These are phyloP conservation scores for Myxozyma neglecta DNA, from an alignment of 805 yeast genomes.

Conservation along the genomic window DNA sequence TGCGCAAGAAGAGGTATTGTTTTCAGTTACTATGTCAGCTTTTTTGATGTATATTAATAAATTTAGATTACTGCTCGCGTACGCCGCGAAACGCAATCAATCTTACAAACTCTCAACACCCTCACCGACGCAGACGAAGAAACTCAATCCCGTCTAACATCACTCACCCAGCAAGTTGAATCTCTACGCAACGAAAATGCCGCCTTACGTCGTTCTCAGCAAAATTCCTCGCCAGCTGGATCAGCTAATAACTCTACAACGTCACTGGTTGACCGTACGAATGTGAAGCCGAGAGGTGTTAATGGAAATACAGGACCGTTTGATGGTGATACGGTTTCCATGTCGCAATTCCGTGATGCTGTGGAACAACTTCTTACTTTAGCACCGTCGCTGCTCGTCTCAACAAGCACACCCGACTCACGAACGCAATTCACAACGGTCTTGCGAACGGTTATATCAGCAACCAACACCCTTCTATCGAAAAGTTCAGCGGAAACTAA, in stretches of 20 bases:
- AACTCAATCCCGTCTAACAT: slow-evolving; percentile 30
- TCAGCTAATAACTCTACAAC: neutral
- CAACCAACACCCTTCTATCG: neutral
- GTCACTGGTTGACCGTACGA: no score
- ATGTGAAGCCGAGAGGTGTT: no score
- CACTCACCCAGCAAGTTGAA: slow-evolving; percentile 34
- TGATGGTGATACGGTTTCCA: no score
- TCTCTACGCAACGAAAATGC: slow-evolving; percentile 39
- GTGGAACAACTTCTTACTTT: no score
- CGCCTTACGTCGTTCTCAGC: slow-evolving; percentile 30
- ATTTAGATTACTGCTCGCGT: slow-evolving; percentile 41
- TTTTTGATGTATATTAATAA: neutral
- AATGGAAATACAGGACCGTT: no score
- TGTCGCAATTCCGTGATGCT: no score
- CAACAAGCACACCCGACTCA: no score
- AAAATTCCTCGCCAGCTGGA: neutral
- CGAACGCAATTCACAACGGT: no score
- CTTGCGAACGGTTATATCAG: neutral
- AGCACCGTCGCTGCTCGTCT: no score
- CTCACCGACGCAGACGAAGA: slow-evolving; percentile 36
- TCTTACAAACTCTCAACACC: slow-evolving; percentile 43
- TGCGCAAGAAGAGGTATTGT: slow-evolving; percentile 22
- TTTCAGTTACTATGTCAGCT: neutral
- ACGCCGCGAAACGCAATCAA: slow-evolving; percentile 41
- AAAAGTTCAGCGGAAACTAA: slow-evolving; percentile 1